phyloP scores from a whole-genome alignment of 2,329 filamentous ascomycete species.

The Penicillium verrucosum region DNA sequence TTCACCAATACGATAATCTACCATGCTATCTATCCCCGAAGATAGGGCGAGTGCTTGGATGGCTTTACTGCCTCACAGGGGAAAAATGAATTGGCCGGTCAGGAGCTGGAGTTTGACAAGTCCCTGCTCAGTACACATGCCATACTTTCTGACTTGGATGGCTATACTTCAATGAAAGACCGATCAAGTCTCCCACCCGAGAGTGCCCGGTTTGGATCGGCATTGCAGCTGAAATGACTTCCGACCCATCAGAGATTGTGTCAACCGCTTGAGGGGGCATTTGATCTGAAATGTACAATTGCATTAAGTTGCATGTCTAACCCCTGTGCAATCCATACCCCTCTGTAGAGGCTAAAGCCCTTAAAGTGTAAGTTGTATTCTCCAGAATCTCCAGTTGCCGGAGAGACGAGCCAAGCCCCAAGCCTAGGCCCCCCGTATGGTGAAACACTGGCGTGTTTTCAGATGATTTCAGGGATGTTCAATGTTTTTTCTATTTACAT shows the following conservation, averaged over 20 bases:
- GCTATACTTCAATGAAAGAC: background rate
- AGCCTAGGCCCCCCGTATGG: background rate
- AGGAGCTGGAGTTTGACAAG: constrained; percentile 2
- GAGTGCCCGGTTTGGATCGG: background rate
- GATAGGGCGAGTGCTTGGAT: background rate
- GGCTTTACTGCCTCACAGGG: background rate
- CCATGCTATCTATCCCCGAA: constrained; percentile 1
- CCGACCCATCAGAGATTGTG: background rate
- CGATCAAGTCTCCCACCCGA: background rate
- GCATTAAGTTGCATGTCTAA: background rate
- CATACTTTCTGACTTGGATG: constrained; percentile 1
- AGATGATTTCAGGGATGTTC: background rate
- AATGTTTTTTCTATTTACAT: constrained; percentile 9
- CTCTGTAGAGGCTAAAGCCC: background rate
- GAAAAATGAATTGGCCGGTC: background rate
- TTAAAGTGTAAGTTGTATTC: background rate
- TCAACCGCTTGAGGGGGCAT: background rate
- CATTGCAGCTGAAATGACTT: background rate
- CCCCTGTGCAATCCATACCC: background rate
- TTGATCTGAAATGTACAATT: constrained; percentile 2
- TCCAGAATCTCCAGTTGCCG: constrained; percentile 18
- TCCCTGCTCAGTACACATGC: background rate
- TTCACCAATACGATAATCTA: constrained; percentile 14
- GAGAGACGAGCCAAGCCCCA: constrained; percentile 17
- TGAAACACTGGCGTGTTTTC: constrained; percentile 29